phyloP scores from a whole-genome alignment of 345 rosid species.

The Linum usitatissimum region DNA sequence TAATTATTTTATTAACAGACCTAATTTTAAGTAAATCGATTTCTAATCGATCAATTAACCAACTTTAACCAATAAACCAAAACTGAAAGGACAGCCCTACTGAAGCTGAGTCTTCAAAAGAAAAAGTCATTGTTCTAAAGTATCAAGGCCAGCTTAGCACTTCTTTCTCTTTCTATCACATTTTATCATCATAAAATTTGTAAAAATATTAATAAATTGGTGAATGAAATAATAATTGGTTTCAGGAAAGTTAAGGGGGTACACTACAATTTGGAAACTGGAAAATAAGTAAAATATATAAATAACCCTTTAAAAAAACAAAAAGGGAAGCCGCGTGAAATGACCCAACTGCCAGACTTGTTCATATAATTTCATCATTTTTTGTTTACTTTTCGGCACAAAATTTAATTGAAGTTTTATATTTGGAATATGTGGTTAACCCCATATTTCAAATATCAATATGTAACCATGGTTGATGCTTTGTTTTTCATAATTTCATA shows the following conservation, averaged over 20 bases:
- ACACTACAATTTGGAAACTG: not conserved
- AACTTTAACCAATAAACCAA: too few species aligned
- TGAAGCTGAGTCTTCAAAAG: not conserved
- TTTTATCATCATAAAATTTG: not conserved
- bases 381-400: not conserved
- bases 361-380: not conserved
- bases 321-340: not conserved
- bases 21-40: too few species aligned
- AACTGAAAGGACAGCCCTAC: too few species aligned
- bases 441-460: too few species aligned
- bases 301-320: not conserved
- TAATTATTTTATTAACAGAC: too few species aligned
- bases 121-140: conserved; percentile 1
- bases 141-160: conserved; percentile 3
- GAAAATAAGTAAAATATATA: not conserved
- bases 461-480: too few species aligned
- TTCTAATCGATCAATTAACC: too few species aligned
- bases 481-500: too few species aligned
- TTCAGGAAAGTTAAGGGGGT: not conserved
- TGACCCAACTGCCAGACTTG: not conserved
- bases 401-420: too few species aligned
- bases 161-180: not conserved
- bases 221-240: not conserved
- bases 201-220: not conserved
- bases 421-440: too few species aligned